Base-by-base conservation (phyloP, 2,329 filamentous ascomycete species). In the Fusarium sp. region DNA sequence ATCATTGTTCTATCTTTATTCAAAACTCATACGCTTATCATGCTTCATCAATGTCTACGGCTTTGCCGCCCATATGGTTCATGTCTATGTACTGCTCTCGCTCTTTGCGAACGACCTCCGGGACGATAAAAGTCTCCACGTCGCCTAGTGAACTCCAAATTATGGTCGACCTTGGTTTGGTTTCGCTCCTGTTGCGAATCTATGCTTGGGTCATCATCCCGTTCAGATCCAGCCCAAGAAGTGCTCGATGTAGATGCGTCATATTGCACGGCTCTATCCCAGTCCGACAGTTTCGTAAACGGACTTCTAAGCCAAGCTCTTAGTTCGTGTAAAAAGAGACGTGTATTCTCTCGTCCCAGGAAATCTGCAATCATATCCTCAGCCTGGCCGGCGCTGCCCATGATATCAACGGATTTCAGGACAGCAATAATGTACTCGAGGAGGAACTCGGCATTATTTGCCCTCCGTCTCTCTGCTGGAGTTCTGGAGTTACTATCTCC, bases 401-500 rank as follows among this genome's bases (percentile, higher is more conserved):
- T 92, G 5, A 93, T 82, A 70, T 97, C 92, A 13, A 95, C 86
- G 1, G 88, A 91, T 73, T 91, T 93, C 56, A 97, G 77, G 22
- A 97, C 90, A 9, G 90, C 90, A 36, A 97, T 78, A 49, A 96
- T 86, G 73, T 96, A 97, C 70, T 96, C 91, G 9, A 97, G 83
- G 10, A 97, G 76, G 61, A 93, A 96, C 71, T 96, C 93, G 7
- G 90, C 86, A 70, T 93, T 94, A 65, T 85, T 88, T 6, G 83
- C 83, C 36, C 85, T 63, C 22, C 66, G 71, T 50, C 52, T 72
- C 64, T 61, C 69, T 69, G 45, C 52, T 2, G 41, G 34, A 6
- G 40, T 61, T 31, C 51, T 58, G 1, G 51, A 12, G 15, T 45
- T 40, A 13, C 38, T 48, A 3, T 51, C 54, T 3, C 41, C 48